Evolutionary conservation across 2,329 filamentous ascomycete species (phyloP), one percentile per base, ranked within the genome.

Genomic region (Neonectria neomacrospora): DNA sequence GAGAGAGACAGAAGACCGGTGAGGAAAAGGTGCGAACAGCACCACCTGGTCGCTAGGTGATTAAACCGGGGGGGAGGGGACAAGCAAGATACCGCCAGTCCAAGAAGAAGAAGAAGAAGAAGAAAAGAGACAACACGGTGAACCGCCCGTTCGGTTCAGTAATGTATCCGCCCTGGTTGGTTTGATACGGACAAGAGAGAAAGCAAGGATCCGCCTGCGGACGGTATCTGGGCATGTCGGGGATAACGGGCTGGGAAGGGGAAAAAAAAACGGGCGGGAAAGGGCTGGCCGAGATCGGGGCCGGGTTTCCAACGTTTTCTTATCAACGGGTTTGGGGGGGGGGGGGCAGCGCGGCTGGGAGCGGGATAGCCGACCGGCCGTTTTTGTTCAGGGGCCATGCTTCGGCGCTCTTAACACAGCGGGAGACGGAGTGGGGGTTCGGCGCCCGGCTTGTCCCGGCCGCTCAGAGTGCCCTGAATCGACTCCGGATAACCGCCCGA

Each of bases 141-240:
- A 39, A 39, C 37, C 37, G 37, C 11, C 23, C 22, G 23, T 6
- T 6, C 23, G 28, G 28, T 26, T 30, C 45, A 48, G 45, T 48
- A 70, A 70, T 70, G 57, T 48, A 54, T 20, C 53, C 22, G 45
- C 55, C 55, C 66, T 71, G 64, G 69, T 64, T 68, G 66, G 66
- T 42, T 51, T 42, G 32, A 52, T 26, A 45, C 18, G 54, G 50
- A 7, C 34, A 37, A 7, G 44, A 44, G 18, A 18, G 41, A 23
- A 20, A 16, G 23, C 23, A 11, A 22, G 47, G 47, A 28, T 34
- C 47, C 47, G 28, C 47, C n/a, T 16, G 16, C 34, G 16, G 16
- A 37, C 18, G 16, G 26, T 34, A n/a, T 23, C 26, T 48, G 34
- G 34, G 32, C 11, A 16, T 34, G n/a, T 34, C 11, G 32, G n/a